Conservation (phyloP, 2,329 filamentous ascomycete genomes). For the Neofusicoccum umdonicola region DNA sequence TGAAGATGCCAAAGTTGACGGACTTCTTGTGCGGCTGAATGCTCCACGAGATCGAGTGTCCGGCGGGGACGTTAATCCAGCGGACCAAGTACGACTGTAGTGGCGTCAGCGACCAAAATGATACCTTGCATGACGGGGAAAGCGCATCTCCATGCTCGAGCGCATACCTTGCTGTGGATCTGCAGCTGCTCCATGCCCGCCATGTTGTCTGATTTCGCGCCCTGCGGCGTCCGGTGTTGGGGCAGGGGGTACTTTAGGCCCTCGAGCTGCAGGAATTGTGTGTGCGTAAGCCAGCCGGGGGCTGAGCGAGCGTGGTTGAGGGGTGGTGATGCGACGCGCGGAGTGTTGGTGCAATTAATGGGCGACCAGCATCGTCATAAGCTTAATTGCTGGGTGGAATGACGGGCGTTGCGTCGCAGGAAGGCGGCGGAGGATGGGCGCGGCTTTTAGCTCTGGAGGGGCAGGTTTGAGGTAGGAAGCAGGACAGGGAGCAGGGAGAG, state of each 20-base stretch:
- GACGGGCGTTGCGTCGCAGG: not conserved
- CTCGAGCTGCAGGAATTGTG: not conserved
- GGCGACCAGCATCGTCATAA: not conserved
- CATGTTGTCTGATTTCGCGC: slow-evolving; percentile 52
- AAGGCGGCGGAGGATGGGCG: not conserved
- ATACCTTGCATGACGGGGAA: not conserved
- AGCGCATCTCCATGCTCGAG: not conserved
- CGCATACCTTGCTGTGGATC: slow-evolving; percentile 88
- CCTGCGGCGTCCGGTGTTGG: not conserved
- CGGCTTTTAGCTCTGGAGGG: not conserved
- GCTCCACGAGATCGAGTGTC: slow-evolving; percentile 95
- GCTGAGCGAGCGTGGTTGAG: not conserved
- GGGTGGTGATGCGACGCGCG: not conserved
- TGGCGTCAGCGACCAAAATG: not conserved
- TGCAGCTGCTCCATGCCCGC: slow-evolving; percentile 95
- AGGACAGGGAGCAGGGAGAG: slow-evolving; percentile 5
- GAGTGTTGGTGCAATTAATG: not conserved
- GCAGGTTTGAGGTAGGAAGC: not conserved
- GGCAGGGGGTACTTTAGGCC: not conserved
- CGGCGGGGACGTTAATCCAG: slow-evolving; percentile 89
- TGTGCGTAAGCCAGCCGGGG: not conserved
- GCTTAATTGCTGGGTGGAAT: slow-evolving; percentile 1
- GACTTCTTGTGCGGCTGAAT: slow-evolving; percentile 98
- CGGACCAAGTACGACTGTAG: slow-evolving; percentile 91
- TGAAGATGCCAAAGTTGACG: slow-evolving; percentile 97